Evolutionary conservation across 1,284 basidiomycete species (phyloP).

Genomic region (Ustilago loliicola): DNA sequence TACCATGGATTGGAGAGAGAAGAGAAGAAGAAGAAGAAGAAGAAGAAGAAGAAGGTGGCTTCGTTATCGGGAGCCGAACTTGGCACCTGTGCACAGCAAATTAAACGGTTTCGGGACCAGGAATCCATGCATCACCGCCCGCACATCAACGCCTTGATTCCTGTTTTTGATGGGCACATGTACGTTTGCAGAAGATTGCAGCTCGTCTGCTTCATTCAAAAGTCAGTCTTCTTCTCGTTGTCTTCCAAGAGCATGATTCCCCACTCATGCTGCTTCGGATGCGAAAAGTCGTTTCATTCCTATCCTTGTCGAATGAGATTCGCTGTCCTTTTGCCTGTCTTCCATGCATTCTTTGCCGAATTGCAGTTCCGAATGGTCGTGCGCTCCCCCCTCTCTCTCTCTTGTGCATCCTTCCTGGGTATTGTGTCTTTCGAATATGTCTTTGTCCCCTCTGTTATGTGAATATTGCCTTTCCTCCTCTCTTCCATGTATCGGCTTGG

Average conservation of each 20-base stretch:
- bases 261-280: neutral
- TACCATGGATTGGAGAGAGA: neutral
- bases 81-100: neutral
- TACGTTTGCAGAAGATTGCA: neutral
- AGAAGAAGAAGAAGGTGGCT: neutral
- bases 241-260: neutral
- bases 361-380: neutral
- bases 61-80: neutral
- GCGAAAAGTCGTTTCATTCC: neutral
- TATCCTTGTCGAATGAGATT: neutral
- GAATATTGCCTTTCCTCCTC: neutral
- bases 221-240: neutral
- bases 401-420: neutral
- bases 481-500: conserved; percentile 16
- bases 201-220: neutral
- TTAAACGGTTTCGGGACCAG: conserved; percentile 1
- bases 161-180: neutral
- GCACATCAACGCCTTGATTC: neutral
- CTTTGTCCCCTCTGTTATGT: neutral
- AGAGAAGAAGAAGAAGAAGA: neutral
- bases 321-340: conserved; percentile 3
- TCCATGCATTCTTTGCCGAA: neutral
- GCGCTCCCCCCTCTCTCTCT: neutral
- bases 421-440: neutral
- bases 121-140: neutral